A percentile compares a stretch with the other conserved stretches of the same genome.
Conservation (phyloP, 345 rosid genomes). For the Syzygium grande region DNA sequence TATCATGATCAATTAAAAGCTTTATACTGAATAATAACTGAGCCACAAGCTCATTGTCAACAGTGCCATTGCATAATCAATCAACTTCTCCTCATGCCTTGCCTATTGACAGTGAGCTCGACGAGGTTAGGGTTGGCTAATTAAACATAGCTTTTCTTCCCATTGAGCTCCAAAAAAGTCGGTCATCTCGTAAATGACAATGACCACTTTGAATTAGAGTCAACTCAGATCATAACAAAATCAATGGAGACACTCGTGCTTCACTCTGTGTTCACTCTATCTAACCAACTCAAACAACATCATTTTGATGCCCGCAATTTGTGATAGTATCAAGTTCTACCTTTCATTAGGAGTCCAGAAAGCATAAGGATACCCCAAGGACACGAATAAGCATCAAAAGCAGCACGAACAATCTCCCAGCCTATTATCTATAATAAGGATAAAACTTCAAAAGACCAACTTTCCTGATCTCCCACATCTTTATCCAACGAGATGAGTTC, state of each 20-base stretch:
- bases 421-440: too few species aligned
- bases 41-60: background rate
- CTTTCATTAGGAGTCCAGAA: background rate
- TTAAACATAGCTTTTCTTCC: background rate
- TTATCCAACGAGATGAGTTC: background rate
- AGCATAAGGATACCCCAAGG: background rate
- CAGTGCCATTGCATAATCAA: background rate
- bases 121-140: background rate
- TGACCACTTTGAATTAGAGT: background rate
- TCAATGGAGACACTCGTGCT: background rate
- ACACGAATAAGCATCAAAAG: background rate
- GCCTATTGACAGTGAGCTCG: background rate
- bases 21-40: background rate
- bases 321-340: background rate
- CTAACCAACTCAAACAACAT: background rate
- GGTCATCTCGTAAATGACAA: background rate
- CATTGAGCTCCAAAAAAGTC: background rate
- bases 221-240: background rate
- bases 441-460: too few species aligned
- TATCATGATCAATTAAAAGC: background rate
- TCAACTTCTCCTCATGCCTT: background rate
- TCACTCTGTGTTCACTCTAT: background rate
- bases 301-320: background rate
- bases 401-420: too few species aligned
- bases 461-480: too few species aligned